These are phyloP conservation scores for Globisporangium ultimum DNA, from an alignment of 352 stramenopile genomes.

Conservation along the genomic window DNA sequence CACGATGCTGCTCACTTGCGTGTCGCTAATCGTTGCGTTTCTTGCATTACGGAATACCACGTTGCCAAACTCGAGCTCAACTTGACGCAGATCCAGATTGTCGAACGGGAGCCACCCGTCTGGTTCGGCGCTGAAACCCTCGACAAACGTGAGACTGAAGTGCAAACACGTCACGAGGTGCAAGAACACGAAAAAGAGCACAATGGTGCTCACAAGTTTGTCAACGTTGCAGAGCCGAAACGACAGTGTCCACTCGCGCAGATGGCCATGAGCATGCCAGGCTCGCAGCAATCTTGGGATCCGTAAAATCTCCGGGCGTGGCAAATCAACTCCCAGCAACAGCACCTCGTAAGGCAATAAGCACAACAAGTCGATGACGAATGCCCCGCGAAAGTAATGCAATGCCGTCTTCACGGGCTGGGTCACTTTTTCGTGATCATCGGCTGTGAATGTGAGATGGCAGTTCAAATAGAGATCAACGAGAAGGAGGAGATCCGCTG, in stretches of 20 bases:
- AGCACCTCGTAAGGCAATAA: constrained; percentile 39
- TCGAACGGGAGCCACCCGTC: constrained; percentile 26
- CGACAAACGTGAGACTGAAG: constrained; percentile 27
- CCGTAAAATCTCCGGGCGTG: constrained; percentile 1
- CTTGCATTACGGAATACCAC: constrained; percentile 13
- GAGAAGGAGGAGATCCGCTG: constrained; percentile 33
- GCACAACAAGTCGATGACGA: constrained; percentile 34
- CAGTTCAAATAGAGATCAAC: constrained; percentile 50
- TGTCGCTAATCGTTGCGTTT: constrained; percentile 12
- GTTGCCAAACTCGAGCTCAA: constrained; percentile 6
- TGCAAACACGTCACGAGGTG: constrained; percentile 31
- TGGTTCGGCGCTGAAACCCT: constrained; percentile 21
- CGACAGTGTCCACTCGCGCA: constrained; percentile 29
- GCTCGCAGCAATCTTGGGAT: constrained; percentile 9
- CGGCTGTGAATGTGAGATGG: constrained; percentile 27
- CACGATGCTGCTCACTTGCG: constrained; percentile 12
- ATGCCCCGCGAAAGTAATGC: constrained; percentile 24
- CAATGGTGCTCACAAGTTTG: constrained; percentile 10
- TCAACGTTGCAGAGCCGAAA: constrained; percentile 14
- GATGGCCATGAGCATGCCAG: constrained; percentile 31
- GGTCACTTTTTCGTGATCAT: constrained; percentile 26
- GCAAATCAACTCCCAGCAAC: constrained; percentile 2
- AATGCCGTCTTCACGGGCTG: constrained; percentile 19
- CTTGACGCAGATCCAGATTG: constrained; percentile 17
- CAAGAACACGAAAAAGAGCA: constrained; percentile 21